A percentile compares a stretch with the other conserved stretches of the same genome.
Evolutionary conservation across 306 rosid genomes (phyloP).

Genomic region (Cicer yamashitae): DNA sequence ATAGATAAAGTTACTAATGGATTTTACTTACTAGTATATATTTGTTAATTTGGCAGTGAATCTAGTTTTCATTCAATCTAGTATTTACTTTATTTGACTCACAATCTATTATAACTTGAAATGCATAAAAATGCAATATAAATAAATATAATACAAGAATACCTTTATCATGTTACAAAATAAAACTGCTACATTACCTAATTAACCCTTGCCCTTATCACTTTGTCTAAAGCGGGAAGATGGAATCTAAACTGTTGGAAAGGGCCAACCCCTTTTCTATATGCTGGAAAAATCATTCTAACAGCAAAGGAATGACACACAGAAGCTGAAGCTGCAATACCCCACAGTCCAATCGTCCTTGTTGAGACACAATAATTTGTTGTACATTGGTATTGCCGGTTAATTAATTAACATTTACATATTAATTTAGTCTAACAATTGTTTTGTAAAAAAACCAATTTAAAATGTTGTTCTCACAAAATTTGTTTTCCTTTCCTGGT

Average conservation of each 20-base stretch:
- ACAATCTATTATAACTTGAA: neutral
- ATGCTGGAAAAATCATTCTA: neutral
- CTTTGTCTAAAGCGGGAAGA: conserved; percentile 29
- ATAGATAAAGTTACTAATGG: no score
- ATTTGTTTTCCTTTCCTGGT: neutral
- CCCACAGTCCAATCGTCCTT: conserved; percentile 26
- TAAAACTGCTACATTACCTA: neutral
- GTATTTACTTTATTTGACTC: no score
- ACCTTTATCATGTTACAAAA: neutral
- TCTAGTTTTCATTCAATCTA: neutral
- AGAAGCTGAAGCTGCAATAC: conserved; percentile 27
- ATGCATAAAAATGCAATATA: neutral
- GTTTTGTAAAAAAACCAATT: neutral
- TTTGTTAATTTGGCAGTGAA: neutral
- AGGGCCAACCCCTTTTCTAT: conserved; percentile 20
- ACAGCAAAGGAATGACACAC: conserved; percentile 41
- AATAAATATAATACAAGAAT: neutral
- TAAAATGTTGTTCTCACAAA: conserved; percentile 8
- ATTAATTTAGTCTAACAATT: neutral
- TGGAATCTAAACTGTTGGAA: conserved; percentile 36
- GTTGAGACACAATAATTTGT: conserved; percentile 45
- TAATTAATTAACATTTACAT: neutral
- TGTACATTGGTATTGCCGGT: conserved; percentile 45
- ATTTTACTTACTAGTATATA: no score
- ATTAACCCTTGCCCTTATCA: conserved; percentile 8